phyloP scores from a whole-genome alignment of 108 stramenopile genomes.

The Skeletonema tropicum region DNA sequence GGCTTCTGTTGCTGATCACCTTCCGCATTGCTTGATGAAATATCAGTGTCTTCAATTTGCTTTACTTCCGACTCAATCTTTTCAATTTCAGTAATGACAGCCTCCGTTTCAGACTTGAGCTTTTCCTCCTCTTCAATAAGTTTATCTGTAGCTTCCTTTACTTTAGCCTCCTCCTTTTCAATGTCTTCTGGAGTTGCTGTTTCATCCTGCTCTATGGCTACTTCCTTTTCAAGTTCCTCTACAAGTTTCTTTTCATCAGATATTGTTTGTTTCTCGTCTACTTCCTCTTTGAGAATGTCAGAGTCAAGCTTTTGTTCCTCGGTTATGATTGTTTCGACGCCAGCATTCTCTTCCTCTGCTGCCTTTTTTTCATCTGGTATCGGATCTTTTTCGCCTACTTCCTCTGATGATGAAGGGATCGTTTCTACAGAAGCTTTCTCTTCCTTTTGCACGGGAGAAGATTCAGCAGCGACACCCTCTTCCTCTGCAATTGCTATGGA shows the following conservation, averaged over 20 bases:
- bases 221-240: conserved; percentile 35
- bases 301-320: conserved; percentile 33
- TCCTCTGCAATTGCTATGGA: not conserved
- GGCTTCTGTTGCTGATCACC: conserved; percentile 9
- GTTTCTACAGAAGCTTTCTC: conserved; percentile 11
- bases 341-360: not conserved
- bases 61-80: conserved; percentile 40
- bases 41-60: conserved; percentile 12
- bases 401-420: conserved; percentile 14
- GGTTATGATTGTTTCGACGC: conserved; percentile 22
- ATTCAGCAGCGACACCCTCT: not conserved
- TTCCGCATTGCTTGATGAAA: not conserved
- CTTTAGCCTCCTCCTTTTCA: conserved; percentile 16
- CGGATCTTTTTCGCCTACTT: not conserved
- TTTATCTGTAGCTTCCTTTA: conserved; percentile 24
- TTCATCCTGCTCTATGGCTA: conserved; percentile 23
- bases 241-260: conserved; percentile 37
- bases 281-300: conserved; percentile 25
- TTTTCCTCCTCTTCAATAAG: conserved; percentile 42
- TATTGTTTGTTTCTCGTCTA: conserved; percentile 40
- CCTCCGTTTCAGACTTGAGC: conserved; percentile 44
- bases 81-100: conserved; percentile 45
- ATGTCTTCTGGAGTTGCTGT: conserved; percentile 15
- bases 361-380: not conserved
- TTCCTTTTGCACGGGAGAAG: not conserved